A percentile compares a stretch with the other conserved stretches of the same genome.
phyloP scores from a whole-genome alignment of 805 yeast genomes.

The Hanseniaspora lachancei region DNA sequence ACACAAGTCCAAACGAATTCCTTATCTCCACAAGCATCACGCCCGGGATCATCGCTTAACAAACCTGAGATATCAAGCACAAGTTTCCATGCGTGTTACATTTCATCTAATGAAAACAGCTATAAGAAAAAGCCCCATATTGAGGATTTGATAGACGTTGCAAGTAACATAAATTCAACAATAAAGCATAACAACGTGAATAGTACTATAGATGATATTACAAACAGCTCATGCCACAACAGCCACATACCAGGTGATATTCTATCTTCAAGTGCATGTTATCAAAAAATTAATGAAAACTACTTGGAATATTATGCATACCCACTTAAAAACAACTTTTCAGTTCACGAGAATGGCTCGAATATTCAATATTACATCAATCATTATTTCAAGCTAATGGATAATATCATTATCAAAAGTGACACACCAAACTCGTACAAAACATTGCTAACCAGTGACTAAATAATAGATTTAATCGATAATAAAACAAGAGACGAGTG shows the following conservation, averaged over 20 bases:
- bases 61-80: not conserved
- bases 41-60: not conserved
- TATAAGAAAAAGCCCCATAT: constrained; percentile 16
- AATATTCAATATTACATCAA: not conserved
- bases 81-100: not conserved
- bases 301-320: not conserved
- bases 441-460: not conserved
- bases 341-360: not conserved
- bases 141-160: constrained; percentile 24
- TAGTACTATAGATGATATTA: not conserved
- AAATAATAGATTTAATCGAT: not conserved
- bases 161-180: constrained; percentile 12
- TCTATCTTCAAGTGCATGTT: not conserved
- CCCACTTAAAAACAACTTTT: constrained; percentile 1
- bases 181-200: not conserved
- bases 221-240: not conserved
- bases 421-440: not conserved
- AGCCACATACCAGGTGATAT: not conserved
- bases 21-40: not conserved
- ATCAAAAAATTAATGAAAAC: not conserved
- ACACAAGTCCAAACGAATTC: not conserved
- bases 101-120: not conserved
- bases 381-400: not conserved
- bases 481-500: not conserved
- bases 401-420: not conserved